phyloP scores from a whole-genome alignment of 805 yeast genomes.

The Pachysolen tannophilus region DNA sequence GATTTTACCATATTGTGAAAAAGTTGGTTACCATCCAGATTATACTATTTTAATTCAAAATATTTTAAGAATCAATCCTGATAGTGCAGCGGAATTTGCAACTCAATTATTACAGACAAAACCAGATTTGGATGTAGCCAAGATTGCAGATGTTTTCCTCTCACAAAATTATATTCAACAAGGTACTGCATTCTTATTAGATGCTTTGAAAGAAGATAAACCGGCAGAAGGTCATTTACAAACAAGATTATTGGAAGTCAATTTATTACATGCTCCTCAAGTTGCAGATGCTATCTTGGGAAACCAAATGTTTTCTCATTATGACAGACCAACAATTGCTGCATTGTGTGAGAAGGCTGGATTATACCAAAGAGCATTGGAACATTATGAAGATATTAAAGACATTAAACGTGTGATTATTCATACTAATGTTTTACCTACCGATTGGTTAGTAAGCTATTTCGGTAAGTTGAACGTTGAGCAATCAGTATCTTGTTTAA shows the following conservation, averaged over 20 bases:
- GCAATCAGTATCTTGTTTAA: constrained; percentile 81
- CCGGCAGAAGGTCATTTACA: constrained; percentile 96
- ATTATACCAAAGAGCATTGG: constrained; percentile 88
- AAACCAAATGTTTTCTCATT: constrained; percentile 90
- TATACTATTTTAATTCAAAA: constrained; percentile 84
- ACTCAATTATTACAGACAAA: constrained; percentile 61
- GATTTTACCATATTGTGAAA: constrained; percentile 88
- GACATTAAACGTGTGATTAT: constrained; percentile 94
- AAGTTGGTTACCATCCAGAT: constrained; percentile 84
- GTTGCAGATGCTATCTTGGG: constrained; percentile 99
- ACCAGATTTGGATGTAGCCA: constrained; percentile 73
- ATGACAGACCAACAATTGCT: constrained; percentile 90
- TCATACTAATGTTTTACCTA: constrained; percentile 75
- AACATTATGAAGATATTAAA: constrained; percentile 87
- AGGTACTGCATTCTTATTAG: constrained; percentile 94
- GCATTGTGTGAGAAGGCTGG: constrained; percentile 95
- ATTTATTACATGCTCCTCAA: constrained; percentile 94
- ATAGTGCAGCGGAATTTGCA: constrained; percentile 96
- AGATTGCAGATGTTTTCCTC: constrained; percentile 86
- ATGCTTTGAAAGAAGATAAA: constrained; percentile 87
- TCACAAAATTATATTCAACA: constrained; percentile 93
- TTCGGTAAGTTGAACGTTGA: constrained; percentile 94
- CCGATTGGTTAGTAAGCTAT: constrained; percentile 88
- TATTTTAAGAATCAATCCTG: constrained; percentile 90
- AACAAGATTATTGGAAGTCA: constrained; percentile 88